phyloP scores from a whole-genome alignment of 192 early-diverging fungal genomes.

The Rhizoclosmatium globosum region DNA sequence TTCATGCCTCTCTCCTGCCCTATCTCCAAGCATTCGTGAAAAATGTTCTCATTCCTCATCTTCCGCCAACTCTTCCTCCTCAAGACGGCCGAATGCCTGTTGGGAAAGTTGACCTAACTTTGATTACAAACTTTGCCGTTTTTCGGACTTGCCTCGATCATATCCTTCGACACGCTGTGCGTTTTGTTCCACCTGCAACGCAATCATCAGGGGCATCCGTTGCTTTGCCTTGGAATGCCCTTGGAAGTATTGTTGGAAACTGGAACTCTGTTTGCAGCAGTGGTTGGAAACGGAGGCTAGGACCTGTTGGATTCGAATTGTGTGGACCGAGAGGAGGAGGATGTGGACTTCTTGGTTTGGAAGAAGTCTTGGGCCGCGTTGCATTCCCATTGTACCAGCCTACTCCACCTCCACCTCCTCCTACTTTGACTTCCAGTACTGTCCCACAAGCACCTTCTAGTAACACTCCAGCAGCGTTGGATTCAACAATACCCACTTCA shows the following conservation, averaged over 20 bases:
- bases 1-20: neutral
- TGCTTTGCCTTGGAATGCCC: neutral
- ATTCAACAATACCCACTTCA: too few relatives aligned
- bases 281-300: slow-evolving; percentile 2
- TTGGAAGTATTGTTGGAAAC: slow-evolving; percentile 12
- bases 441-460: neutral
- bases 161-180: neutral
- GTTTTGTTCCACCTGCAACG: neutral
- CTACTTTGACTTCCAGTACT: neutral
- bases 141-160: slow-evolving; percentile 9
- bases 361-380: slow-evolving; percentile 25
- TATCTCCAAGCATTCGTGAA: neutral
- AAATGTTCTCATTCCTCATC: neutral
- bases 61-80: neutral
- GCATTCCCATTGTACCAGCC: neutral
- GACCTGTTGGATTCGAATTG: neutral
- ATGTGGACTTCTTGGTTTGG: slow-evolving; percentile 19
- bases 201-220: neutral
- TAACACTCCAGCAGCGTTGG: too few relatives aligned
- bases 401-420: too few relatives aligned
- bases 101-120: neutral
- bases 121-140: slow-evolving; percentile 5
- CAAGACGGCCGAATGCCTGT: neutral
- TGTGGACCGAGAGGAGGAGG: slow-evolving; percentile 8
- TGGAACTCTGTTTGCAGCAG: neutral